Percentiles rank a stretch among this genome's conserved stretches.
These are phyloP conservation scores for Coniella vitis DNA, from an alignment of 2,329 filamentous ascomycete genomes.

Conservation along the genomic window DNA sequence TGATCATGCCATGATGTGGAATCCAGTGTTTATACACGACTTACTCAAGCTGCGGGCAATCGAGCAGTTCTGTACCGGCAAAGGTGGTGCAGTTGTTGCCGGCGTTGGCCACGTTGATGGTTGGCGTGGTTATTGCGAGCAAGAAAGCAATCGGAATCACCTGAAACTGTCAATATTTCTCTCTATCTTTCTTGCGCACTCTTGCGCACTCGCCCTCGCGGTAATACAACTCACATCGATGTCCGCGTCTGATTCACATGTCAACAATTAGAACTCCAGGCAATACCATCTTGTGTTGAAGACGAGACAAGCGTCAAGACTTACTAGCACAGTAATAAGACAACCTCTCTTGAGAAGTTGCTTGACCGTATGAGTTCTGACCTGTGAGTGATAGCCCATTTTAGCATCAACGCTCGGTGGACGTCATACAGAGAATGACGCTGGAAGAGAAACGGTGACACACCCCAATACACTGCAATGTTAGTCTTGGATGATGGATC, in stretches of 20 bases:
- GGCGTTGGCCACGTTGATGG: constrained; percentile 59
- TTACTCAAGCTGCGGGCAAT: constrained; percentile 60
- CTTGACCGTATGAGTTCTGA: constrained; percentile 54
- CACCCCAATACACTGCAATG: constrained; percentile 62
- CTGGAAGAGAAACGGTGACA: constrained; percentile 11
- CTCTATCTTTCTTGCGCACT: too few species aligned
- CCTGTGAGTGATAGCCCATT: constrained; percentile 23
- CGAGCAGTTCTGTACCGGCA: constrained; percentile 47
- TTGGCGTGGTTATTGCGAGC: constrained; percentile 45
- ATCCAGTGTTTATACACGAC: constrained; percentile 18
- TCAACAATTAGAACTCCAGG: not conserved
- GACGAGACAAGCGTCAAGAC: too few species aligned
- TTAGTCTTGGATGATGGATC: constrained; percentile 41
- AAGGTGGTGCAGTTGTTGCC: constrained; percentile 56
- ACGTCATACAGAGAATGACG: too few species aligned
- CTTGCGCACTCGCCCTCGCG: too few species aligned
- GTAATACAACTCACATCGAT: constrained; percentile 34
- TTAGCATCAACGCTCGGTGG: not conserved
- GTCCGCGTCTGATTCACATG: constrained; percentile 31
- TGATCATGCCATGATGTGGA: not conserved
- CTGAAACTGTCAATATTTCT: constrained; percentile 25
- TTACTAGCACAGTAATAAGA: constrained; percentile 53
- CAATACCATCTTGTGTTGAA: too few species aligned
- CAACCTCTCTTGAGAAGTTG: constrained; percentile 46
- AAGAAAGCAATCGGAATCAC: constrained; percentile 61